These are phyloP conservation scores for Wolfiporia cocos DNA, from an alignment of 1,284 basidiomycete species.

Conservation along the genomic window DNA sequence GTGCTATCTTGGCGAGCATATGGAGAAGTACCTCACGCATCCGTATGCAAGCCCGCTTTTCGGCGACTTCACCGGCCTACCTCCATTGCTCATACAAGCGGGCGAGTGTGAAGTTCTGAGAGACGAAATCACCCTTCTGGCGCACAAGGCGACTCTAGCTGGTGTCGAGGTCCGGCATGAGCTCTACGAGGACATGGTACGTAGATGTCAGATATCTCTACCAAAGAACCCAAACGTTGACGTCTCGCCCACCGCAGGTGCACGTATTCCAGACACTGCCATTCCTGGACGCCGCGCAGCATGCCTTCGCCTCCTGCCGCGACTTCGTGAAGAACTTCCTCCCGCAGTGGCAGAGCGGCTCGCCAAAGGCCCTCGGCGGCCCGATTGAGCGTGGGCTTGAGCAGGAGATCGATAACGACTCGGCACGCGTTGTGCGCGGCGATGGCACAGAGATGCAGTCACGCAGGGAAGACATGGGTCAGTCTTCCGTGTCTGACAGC, in stretches of 20 bases:
- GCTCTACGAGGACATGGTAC: slow-evolving; percentile 87
- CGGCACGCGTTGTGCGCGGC: slow-evolving; percentile 56
- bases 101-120: slow-evolving; percentile 93
- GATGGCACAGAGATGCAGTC: slow-evolving; percentile 50
- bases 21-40: slow-evolving; percentile 86
- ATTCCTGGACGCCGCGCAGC: slow-evolving; percentile 68
- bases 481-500: slow-evolving; percentile 1
- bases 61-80: slow-evolving; percentile 82
- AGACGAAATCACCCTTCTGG: slow-evolving; percentile 90
- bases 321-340: slow-evolving; percentile 65
- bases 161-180: slow-evolving; percentile 91
- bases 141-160: slow-evolving; percentile 87
- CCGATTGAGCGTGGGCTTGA: slow-evolving; percentile 53
- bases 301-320: slow-evolving; percentile 74
- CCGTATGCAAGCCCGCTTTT: slow-evolving; percentile 97
- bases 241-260: slow-evolving; percentile 38
- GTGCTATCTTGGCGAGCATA: slow-evolving; percentile 86
- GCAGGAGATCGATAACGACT: slow-evolving; percentile 59
- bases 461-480: slow-evolving; percentile 19
- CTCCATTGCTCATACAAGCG: slow-evolving; percentile 89
- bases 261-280: slow-evolving; percentile 91
- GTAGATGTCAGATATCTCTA: no score
- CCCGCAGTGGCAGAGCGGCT: slow-evolving; percentile 40
- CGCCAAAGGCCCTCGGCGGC: slow-evolving; percentile 44
- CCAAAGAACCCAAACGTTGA: no score